phyloP scores from a whole-genome alignment of 2,329 filamentous ascomycete species.

The Aciculosporium take region DNA sequence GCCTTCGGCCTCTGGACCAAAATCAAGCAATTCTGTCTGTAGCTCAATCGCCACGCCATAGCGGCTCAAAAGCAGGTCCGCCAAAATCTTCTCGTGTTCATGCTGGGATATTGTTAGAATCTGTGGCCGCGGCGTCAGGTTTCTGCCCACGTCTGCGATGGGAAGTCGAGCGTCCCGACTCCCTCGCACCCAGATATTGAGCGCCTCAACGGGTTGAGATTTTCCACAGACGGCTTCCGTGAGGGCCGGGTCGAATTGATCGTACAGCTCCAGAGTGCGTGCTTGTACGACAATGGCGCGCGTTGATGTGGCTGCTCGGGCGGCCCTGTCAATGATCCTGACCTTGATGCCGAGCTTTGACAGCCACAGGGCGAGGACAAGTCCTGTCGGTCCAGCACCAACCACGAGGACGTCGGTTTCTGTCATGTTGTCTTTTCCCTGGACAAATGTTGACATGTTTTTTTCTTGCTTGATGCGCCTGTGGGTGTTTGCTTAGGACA shows the following conservation, averaged over 20 bases:
- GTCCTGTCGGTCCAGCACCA: constrained; percentile 26
- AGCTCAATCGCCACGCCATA: constrained; percentile 1
- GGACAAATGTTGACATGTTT: too few species aligned
- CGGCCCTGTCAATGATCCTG: constrained; percentile 34
- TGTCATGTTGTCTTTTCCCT: neutral
- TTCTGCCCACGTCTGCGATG: neutral
- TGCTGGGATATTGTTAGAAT: neutral
- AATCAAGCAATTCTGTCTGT: constrained; percentile 32
- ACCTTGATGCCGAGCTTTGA: constrained; percentile 25
- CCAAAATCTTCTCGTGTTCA: constrained; percentile 35
- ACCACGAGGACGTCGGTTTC: constrained; percentile 22
- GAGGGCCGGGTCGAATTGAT: neutral
- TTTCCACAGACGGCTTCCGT: neutral
- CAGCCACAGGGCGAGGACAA: constrained; percentile 31
- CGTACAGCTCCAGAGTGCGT: constrained; percentile 3
- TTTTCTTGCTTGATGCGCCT: too few species aligned
- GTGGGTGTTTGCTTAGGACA: too few species aligned
- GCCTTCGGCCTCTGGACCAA: constrained; percentile 30
- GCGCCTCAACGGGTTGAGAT: neutral
- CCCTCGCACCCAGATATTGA: constrained; percentile 2
- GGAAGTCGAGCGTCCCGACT: neutral
- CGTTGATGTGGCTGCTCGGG: constrained; percentile 21
- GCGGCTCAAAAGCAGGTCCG: constrained; percentile 13
- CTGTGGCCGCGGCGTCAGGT: neutral
- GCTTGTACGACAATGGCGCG: constrained; percentile 1